phyloP scores from a whole-genome alignment of 2,329 filamentous ascomycete species.

The Penicillium sp. region DNA sequence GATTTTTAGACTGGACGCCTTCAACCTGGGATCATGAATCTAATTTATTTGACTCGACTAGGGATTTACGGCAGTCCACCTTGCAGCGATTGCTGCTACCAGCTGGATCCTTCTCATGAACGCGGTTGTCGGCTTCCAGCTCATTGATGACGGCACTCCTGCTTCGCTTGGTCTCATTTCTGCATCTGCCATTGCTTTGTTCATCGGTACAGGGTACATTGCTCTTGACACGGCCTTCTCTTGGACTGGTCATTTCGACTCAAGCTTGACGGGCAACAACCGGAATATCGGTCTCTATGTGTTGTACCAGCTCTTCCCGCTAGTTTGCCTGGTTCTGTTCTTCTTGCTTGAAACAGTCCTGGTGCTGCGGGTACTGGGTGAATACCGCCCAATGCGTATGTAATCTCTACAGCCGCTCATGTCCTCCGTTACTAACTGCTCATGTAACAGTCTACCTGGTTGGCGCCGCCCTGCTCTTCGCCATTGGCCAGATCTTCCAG shows the following conservation, averaged over 20 bases:
- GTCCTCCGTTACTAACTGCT: conserved; percentile 9
- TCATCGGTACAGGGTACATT: conserved; percentile 93
- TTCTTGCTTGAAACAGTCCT: conserved; percentile 81
- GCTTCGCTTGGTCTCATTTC: conserved; percentile 76
- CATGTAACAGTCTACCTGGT: conserved; percentile 66
- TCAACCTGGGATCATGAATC: not conserved
- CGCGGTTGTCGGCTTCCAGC: conserved; percentile 86
- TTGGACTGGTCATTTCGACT: conserved; percentile 79
- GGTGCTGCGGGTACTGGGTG: conserved; percentile 82
- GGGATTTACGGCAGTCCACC: conserved; percentile 87
- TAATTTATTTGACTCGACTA: conserved; percentile 35
- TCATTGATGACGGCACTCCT: conserved; percentile 89
- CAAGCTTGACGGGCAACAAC: conserved; percentile 58
- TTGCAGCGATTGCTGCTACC: conserved; percentile 85
- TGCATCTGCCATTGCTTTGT: conserved; percentile 68
- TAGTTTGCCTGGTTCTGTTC: conserved; percentile 86
- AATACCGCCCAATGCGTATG: conserved; percentile 83
- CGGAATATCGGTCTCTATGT: conserved; percentile 87
- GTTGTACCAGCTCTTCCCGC: conserved; percentile 84
- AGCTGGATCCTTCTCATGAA: conserved; percentile 92
- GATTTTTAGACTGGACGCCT: conserved; percentile 30
- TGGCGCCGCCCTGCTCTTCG: conserved; percentile 76
- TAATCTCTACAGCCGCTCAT: conserved; percentile 25
- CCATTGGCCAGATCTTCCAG: conserved; percentile 92
- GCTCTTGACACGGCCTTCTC: conserved; percentile 87